phyloP scores from a whole-genome alignment of 768 basidiomycete genomes.

The Lentinula detonsa region DNA sequence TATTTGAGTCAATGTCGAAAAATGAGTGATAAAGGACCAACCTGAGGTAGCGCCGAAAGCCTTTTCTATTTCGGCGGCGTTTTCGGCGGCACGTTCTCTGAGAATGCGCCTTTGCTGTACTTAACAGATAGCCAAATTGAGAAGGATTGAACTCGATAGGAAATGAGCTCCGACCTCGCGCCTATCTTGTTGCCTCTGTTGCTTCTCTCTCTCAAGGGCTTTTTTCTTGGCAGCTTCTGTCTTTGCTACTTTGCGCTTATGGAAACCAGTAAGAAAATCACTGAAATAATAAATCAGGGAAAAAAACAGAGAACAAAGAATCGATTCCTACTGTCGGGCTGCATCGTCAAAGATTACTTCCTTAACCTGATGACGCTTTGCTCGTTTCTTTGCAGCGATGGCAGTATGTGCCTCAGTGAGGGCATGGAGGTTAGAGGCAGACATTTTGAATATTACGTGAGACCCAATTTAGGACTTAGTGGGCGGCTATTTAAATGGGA shows the following conservation, averaged over 20 bases:
- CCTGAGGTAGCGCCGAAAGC: conserved; percentile 55
- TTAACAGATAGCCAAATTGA: conserved; percentile 2
- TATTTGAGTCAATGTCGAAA: not conserved
- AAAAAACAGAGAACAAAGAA: conserved; percentile 4
- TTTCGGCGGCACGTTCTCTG: conserved; percentile 70
- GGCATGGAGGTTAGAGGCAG: conserved; percentile 34
- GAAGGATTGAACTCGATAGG: conserved; percentile 10
- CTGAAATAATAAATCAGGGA: conserved; percentile 29
- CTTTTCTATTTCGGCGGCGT: conserved; percentile 70
- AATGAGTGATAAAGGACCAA: conserved; percentile 17
- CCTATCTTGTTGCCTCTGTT: conserved; percentile 66
- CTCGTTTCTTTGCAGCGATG: conserved; percentile 62
- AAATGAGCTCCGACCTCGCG: conserved; percentile 54
- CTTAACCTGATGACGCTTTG: conserved; percentile 62
- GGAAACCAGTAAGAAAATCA: conserved; percentile 90
- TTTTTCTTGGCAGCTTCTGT: conserved; percentile 69
- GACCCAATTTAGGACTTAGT: not conserved
- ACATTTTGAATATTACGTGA: not conserved
- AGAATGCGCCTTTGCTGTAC: conserved; percentile 71
- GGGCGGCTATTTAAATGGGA: not conserved
- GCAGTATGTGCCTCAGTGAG: conserved; percentile 62
- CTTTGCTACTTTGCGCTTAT: conserved; percentile 85
- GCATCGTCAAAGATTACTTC: conserved; percentile 85
- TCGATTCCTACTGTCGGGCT: conserved; percentile 56
- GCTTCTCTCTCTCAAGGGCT: conserved; percentile 72